Conservation (phyloP, 2,329 filamentous ascomycete genomes). For the Elsinoe batatas region DNA sequence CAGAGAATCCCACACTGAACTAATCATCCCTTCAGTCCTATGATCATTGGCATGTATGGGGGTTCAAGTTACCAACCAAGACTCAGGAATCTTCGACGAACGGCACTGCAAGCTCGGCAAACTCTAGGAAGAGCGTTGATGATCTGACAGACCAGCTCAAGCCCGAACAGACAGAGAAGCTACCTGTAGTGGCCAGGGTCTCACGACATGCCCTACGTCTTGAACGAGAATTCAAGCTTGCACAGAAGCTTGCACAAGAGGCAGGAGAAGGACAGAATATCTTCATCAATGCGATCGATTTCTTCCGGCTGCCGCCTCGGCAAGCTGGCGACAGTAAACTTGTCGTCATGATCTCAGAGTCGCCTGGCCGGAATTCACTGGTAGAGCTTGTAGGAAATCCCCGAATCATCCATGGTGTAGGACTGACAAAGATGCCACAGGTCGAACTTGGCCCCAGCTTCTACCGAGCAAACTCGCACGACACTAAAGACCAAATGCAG, state of each 20-base stretch:
- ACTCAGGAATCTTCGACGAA: conserved; percentile 21
- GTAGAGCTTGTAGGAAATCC: conserved; percentile 40
- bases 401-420: too few species aligned
- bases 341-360: conserved; percentile 70
- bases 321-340: conserved; percentile 61
- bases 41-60: conserved; percentile 66
- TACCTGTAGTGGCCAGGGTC: conserved; percentile 62
- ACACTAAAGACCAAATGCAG: background rate
- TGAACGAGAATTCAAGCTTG: conserved; percentile 78
- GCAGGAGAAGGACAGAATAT: conserved; percentile 60
- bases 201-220: conserved; percentile 74
- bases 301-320: conserved; percentile 59
- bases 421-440: background rate
- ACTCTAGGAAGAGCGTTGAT: conserved; percentile 19
- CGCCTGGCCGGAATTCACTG: conserved; percentile 65
- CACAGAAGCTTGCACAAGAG: conserved; percentile 41
- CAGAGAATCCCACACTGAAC: background rate
- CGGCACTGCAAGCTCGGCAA: conserved; percentile 5
- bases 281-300: conserved; percentile 70
- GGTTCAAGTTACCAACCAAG: conserved; percentile 21
- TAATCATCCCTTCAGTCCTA: conserved; percentile 50
- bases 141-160: conserved; percentile 25
- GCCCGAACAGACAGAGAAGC: background rate
- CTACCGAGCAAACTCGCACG: conserved; percentile 23
- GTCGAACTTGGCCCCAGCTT: conserved; percentile 63